Evolutionary conservation across 2,329 filamentous ascomycete genomes (phyloP), one percentile per base, ranked within the genome.

Genomic region (Tolypocladium tropicale): DNA sequence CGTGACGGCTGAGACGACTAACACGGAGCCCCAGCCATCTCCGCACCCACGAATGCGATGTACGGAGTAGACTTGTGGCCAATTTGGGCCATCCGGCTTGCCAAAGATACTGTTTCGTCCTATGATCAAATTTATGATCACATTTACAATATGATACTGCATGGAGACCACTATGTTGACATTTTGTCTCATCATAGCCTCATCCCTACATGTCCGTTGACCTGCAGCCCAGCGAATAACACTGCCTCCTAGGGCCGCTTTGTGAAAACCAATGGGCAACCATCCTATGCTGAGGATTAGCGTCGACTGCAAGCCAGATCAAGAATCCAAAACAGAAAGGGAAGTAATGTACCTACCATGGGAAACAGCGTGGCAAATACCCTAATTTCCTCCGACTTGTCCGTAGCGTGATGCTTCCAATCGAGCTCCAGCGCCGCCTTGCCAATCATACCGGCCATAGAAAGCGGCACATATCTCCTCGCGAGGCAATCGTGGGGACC

Each of bases 371-470:
- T 77, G 0, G 76, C 76, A 70, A 78, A 78, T 0, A 79, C 76
- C 34, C 68, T 67, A 33, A 80, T 80, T 63, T 79, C 74, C 57
- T 80, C 78, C 1, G 76, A 79, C 25, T 59, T 66, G 0, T 63
- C 62, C 1, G 78, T 81, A 4, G 77, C 69, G 62, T 78, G 70
- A 61, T 80, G 78, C 50, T 62, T 64, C 77, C 77, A 80, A 53
- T 80, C 74, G 1, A 80, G 56, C 55, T 79, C 75, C 55, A 81
- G 41, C 6, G 73, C 64, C 0, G 78, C 78, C 61, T 78, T 80
- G 1, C 77, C 78, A 64, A 80, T 78, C 75, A 80, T 79, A 2
- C 65, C 73, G 1, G 76, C 73, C 75, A 81, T 75, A 0, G 73
- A 72, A 0, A 81, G 67, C 12, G 75, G 77, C 16, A 80, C 77